Evolutionary conservation across 2,329 filamentous ascomycete species (phyloP).

Genomic region (Didymella pomorum): DNA sequence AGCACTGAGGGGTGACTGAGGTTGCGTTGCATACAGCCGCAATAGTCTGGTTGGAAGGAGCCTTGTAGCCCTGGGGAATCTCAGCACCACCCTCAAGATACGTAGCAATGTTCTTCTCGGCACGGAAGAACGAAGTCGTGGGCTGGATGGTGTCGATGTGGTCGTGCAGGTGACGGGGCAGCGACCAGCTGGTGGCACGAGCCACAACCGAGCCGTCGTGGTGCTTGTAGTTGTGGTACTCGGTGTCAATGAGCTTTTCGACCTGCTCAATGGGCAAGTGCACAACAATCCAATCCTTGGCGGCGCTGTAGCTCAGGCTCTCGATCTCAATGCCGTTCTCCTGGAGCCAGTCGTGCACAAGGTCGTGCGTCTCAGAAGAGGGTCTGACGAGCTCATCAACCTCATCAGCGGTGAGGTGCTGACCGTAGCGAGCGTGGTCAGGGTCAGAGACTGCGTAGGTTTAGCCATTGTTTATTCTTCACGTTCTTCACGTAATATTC

Average conservation of each 20-base stretch:
- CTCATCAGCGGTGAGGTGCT: conserved; percentile 61
- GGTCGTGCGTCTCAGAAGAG: conserved; percentile 58
- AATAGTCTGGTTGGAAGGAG: conserved; percentile 44
- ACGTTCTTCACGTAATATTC: neutral
- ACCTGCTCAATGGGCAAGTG: conserved; percentile 60
- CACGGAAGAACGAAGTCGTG: conserved; percentile 64
- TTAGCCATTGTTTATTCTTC: conserved; percentile 1
- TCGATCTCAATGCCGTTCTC: conserved; percentile 62
- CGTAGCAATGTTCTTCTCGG: conserved; percentile 33
- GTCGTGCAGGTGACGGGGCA: conserved; percentile 64
- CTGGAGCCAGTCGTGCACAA: conserved; percentile 64
- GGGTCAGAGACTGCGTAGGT: conserved; percentile 47
- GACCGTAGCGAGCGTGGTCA: conserved; percentile 62
- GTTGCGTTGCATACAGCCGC: conserved; percentile 59
- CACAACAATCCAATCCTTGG: conserved; percentile 66
- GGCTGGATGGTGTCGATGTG: conserved; percentile 69
- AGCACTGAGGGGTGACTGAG: conserved; percentile 62
- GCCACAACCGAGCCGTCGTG: conserved; percentile 61
- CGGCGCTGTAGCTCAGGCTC: conserved; percentile 57
- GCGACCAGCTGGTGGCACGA: conserved; percentile 65
- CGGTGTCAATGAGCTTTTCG: conserved; percentile 61
- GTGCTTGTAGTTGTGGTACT: conserved; percentile 62
- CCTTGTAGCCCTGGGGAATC: conserved; percentile 38
- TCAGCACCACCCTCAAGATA: conserved; percentile 34
- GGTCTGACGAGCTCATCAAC: conserved; percentile 64